Evolutionary conservation across 2,329 filamentous ascomycete genomes (phyloP).

Genomic region (Grosmannia serpens): DNA sequence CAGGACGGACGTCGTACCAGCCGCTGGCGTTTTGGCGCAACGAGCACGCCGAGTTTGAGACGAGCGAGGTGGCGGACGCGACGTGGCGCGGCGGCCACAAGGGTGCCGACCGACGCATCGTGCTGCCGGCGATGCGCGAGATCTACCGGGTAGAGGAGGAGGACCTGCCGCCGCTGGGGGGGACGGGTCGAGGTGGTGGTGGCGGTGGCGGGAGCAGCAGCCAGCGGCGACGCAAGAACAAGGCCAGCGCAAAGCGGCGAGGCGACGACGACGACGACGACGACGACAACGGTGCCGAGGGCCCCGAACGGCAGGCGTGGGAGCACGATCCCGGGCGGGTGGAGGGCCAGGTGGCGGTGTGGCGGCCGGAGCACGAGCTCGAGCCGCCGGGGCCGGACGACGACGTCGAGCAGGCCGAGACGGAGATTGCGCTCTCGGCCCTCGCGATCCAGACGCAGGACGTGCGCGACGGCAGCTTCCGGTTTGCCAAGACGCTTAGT

Average conservation of each 20-base stretch:
- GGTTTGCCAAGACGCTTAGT: conserved; percentile 78
- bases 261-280: conserved; percentile 18
- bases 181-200: conserved; percentile 6
- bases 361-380: conserved; percentile 46
- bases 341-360: conserved; percentile 50
- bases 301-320: conserved; percentile 55
- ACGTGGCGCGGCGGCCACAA: conserved; percentile 20
- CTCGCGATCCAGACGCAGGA: conserved; percentile 45
- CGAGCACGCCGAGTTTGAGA: conserved; percentile 62
- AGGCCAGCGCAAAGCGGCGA: background rate
- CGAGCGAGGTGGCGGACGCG: conserved; percentile 40
- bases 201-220: conserved; percentile 15
- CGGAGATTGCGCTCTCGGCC: conserved; percentile 45
- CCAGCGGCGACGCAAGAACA: conserved; percentile 1
- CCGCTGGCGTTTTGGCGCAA: conserved; percentile 82
- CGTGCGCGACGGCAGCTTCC: conserved; percentile 59
- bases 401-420: conserved; percentile 39
- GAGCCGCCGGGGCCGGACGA: conserved; percentile 44
- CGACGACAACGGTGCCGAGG: conserved; percentile 25
- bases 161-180: conserved; percentile 25
- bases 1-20: conserved; percentile 64
- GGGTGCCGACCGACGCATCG: conserved; percentile 29
- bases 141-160: conserved; percentile 64
- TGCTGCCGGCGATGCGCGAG: conserved; percentile 62
- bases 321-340: conserved; percentile 56